Base-by-base conservation (phyloP, 1,284 basidiomycete species). In the Dichomitus squalens region DNA sequence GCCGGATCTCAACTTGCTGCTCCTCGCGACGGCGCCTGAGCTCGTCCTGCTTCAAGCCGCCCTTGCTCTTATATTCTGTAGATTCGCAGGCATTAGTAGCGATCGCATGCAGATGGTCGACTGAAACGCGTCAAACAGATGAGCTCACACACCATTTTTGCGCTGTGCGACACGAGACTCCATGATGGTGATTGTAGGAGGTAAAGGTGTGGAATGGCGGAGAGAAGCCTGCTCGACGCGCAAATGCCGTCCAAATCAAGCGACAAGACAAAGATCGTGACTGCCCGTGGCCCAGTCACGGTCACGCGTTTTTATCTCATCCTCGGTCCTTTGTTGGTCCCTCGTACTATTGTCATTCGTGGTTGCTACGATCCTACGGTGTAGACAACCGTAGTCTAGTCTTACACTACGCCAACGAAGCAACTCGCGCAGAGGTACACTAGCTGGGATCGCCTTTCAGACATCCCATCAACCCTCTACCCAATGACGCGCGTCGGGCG, bases 1-100 rank as follows among this genome's bases (percentile, higher is more conserved):
- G 86, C 72, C 95, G 85, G 80, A 98, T 97, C 81, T 98, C 96
- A 58, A 98, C 95, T 72, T 97, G 95, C 73, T 96, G 93, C 73
- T 98, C 95, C 75, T 98, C 95, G 62, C 95, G 87, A 73, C 95
- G 88, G 76, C 95, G 90, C 71, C 96, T 87, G 68, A 97, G 90
- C 67, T 91, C 90, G 63, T 95, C 92, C 68, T 87, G 86, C 74
- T 93, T 93, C 64, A 94, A 79, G 64, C 82, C 86, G 63, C 90
- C 88, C 75, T 93, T 94, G 76, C 85, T 89, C 82, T 95, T 87
- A 73, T 82, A 87, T 59, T 79, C 82, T 85, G 65, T 35, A 52
- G 52, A 52, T 55, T 60, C 59, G 73, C 73, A 73, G 75, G 63
- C 71, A 72, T 64, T 36, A 66, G 61, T 33, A 7, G n/a, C 11